Base-by-base conservation (phyloP, 208 protist genomes). In the Leishmania mexicana region DNA sequence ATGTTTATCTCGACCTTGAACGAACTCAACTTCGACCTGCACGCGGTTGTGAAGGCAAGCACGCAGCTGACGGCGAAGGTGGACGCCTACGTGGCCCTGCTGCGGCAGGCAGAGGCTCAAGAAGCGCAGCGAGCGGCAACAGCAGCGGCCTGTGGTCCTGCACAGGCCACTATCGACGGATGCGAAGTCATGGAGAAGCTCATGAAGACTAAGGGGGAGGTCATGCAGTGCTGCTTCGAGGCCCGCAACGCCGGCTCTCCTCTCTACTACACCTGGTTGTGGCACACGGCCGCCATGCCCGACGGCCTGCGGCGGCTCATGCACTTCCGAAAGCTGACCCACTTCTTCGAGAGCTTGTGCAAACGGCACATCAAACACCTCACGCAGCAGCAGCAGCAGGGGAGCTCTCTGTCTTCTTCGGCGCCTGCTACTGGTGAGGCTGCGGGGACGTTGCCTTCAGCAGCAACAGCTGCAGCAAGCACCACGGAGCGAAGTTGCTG, bases 181-280 rank as follows among this genome's bases (percentile, higher is more conserved):
- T 21, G 31, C 31, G 79, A 79, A 47, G 65, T 90, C 17, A 79
- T 82, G 28, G 78, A 78, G 38, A 76, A 79, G 49, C 68, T 93
- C 31, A 87, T 85, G 54, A 79, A 64, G 42, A 75, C 84, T 15
- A 93, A 94, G 75, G 81, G 82, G 19, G 83, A 81, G 47, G 76
- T 96, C 35, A 86, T 93, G 75, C 80, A 81, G n/a, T 76, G 80
- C 57, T 96, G 89, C 81, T 81, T 94, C 73, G 83, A 90, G 38
- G 79, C 88, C 21, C 89, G 89, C 35, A 81, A 79, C 28, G 90
- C 88, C 40, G 87, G 87, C 4, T 92, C 90, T 40, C 93, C 93
- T 57, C 82, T 95, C n/a, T 92, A 93, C 85, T 95, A 93, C 81
- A 79, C 87, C 3, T 97, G 90, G 92, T 75, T 97, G 73, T 90